Evolutionary conservation across 306 rosid genomes (phyloP).

Genomic region (Trifolium fragiferum): DNA sequence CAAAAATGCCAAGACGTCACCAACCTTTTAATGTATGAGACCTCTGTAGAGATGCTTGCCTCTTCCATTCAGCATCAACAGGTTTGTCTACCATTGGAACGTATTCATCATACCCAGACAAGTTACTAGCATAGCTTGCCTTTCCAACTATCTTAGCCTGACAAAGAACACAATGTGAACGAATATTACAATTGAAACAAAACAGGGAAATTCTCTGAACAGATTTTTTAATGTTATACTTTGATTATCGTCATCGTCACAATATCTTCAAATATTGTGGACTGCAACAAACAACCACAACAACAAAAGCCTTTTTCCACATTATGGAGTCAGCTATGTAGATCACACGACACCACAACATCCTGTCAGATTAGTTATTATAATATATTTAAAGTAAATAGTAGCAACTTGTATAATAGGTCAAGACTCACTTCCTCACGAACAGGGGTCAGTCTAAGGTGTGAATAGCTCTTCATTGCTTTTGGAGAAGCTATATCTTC

Average conservation of each 20-base stretch:
- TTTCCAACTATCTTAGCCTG: conserved; percentile 84
- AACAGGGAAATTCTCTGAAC: conserved; percentile 5
- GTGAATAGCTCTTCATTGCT: conserved; percentile 75
- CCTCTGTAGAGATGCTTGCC: conserved; percentile 61
- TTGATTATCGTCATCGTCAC: conserved; percentile 19
- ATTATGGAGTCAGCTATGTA: neutral
- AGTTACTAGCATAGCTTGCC: conserved; percentile 59
- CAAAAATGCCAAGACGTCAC: conserved; percentile 36
- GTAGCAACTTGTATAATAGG: conserved; percentile 35
- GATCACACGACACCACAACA: conserved; percentile 1
- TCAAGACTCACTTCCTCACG: conserved; percentile 86
- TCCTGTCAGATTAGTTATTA: conserved; percentile 4
- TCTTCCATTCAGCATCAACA: conserved; percentile 89
- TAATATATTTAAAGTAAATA: neutral
- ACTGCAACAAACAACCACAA: conserved; percentile 27
- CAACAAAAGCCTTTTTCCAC: conserved; percentile 13
- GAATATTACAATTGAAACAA: conserved; percentile 14
- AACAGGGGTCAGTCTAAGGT: conserved; percentile 96
- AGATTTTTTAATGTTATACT: conserved; percentile 13
- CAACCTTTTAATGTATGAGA: conserved; percentile 69
- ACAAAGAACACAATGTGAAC: conserved; percentile 31
- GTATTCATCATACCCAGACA: conserved; percentile 90
- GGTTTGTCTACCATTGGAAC: conserved; percentile 98
- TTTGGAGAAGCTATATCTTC: conserved; percentile 95
- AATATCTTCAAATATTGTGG: conserved; percentile 23